Base-by-base conservation (phyloP, 331 rosid genomes). In the Rosa hybrid region DNA sequence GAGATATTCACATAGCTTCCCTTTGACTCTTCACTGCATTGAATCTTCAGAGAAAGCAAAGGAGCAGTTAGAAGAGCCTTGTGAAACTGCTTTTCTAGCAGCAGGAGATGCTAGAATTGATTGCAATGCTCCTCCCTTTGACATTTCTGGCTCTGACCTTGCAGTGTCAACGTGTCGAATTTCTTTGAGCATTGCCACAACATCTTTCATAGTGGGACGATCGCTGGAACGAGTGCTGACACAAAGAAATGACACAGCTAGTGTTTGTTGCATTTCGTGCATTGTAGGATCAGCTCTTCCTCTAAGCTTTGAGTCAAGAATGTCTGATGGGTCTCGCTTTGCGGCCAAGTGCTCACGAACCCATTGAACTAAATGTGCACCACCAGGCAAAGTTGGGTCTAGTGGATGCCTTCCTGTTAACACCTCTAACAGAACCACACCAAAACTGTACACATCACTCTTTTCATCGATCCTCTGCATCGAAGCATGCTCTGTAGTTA, bases 401-500 rank as follows among this genome's bases (percentile, higher is more conserved):
- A 94, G 75, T 11, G 98, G 98, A 81, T 92, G 98, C 85, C 91
- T 89, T 76, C 98, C 98, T 65, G 98, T 94, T 73, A 94, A 82
- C 42, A 89, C 88, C 87, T 94, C 98, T 56, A 94, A 80, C 38
- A 94, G 82, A 77, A 92, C 96, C 41, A 94, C 91, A 2, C 98
- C 98, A 27, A 86, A 94, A 83, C 98, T 92, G 84, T 92, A 92
- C 18, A 94, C 92, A 67, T 94, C 98, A 44, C 96, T 92, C 71
- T 90, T 94, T 86, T 89, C 98, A n/a, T 87, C 84, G 44, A 90
- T 83, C 9, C 62, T n/a, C 79, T 88, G 88, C 92, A 84, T 86
- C 8, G 96, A 89, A 71, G 88, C 91, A 51, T 87, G 93, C 76
- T 92, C 98, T 94, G 86, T 51, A 27, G 49, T 74, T 30, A 71